Evolutionary conservation across 176 grass and related monocot genomes (phyloP), one percentile per base, ranked within the genome.

Genomic region (Zea luxurians): DNA sequence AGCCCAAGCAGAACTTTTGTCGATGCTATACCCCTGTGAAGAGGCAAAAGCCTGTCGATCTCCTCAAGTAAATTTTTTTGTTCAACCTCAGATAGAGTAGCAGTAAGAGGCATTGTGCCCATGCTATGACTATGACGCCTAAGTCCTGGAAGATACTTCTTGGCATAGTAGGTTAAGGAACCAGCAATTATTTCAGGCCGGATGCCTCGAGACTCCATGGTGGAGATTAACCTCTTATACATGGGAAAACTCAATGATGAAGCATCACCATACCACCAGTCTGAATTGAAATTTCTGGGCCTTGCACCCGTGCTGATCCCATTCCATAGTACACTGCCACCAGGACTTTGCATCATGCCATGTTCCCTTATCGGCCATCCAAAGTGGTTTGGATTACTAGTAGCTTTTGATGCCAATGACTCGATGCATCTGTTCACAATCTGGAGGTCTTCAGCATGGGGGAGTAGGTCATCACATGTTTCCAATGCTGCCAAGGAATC

Each of bases 231-330:
- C 41, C 83, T 93, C 79, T 84, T 97, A 80, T 97, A 93, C 80
- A 84, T 78, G 15, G 83, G 75, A 20, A 97, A 93, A 71, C 88
- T 91, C 83, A 97, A 88, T 34, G 78, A 85, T 13, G 88, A 81
- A 54, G 61, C 93, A 75, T 97, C 93, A 21, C 91, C 93, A 38
- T 91, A 97, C 93, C 93, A 97, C 93, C 93, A 97, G 61, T 93
- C 88, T n/a, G 86, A 76, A 85, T 84, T 93, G 80, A 88, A 93
- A 81, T 93, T 93, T 85, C 88, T 87, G 9, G 88, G 90, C 10
- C 90, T 90, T 12, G 90, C 90, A 52, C 93, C 88, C 0, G 86
- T 97, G 88, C 93, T 97, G 77, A 93, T 97, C 38, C 93, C 93
- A 77, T 97, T 97, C 90, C 93, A 97, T 43, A 93, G 58, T 11